Evolutionary conservation across 768 basidiomycete genomes (phyloP), one percentile per base, ranked within the genome.

Genomic region (Kondoa subrosea): DNA sequence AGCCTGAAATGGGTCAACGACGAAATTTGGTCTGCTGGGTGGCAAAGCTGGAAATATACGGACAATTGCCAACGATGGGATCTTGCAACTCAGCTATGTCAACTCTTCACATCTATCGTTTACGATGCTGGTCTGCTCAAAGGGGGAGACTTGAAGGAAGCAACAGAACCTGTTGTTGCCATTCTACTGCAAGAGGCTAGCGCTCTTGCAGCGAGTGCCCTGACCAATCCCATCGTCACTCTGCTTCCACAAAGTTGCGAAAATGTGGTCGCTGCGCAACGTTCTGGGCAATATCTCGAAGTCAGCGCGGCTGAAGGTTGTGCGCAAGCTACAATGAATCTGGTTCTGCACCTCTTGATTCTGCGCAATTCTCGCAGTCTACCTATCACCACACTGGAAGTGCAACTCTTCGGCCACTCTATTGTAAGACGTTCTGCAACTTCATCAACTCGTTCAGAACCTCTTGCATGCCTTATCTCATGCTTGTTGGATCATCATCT

Each of bases 11-110:
- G 61, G 61, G 33, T 63, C 61, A 15, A 31, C 27, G 61, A 63
- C n/a, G 29, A 63, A 31, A 33, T 63, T 3, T 63, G 61, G 61
- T 27, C 61, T 3, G 61, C 26, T 32, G 61, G 33, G 12, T 63
- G 27, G 16, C 16, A 16, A 16, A 8, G 29, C 61, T 63, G 61
- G 61, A 27, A 33, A 32, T 63, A 63, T n/a, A 27, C 21, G 17
- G 61, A 63, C 29, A 32, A 17, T 17, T 21, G 29, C 17, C 29
- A 63, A 21, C 16, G 61, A 27, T 63, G 61, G 61, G 33, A 27
- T 3, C 29, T 63, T 21, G 61, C n/a, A 27, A 30, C 61, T 29
- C 15, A 31, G 34, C 27, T 63, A 32, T 27, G 27, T n/a, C 61
- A 8, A n/a, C 61, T 63, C 8, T 63, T 27, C 29, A 31, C 61